Conservation (phyloP, 176 grass and related monocot species). For the Rhipidocladum racemiflorum region DNA sequence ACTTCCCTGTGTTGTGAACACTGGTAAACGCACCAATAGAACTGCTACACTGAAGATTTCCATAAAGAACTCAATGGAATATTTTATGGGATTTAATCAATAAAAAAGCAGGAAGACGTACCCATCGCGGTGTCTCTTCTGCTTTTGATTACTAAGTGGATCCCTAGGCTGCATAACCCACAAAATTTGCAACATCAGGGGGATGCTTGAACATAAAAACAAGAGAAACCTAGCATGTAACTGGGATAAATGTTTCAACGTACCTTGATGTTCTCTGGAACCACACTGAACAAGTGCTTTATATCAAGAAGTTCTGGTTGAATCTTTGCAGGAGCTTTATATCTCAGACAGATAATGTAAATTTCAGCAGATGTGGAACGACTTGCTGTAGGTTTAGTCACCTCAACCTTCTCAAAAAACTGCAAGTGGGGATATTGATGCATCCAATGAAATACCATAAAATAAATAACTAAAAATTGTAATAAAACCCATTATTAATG, state of each 20-base stretch:
- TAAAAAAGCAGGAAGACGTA: conserved; percentile 32
- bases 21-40: neutral
- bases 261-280: conserved; percentile 60
- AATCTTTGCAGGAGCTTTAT: conserved; percentile 93
- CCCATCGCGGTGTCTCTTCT: conserved; percentile 92
- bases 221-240: neutral
- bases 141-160: conserved; percentile 44
- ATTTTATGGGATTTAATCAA: neutral
- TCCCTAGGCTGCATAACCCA: conserved; percentile 54
- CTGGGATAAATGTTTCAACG: neutral
- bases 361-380: conserved; percentile 93
- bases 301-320: conserved; percentile 86
- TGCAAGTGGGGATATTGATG: conserved; percentile 28
- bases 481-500: neutral
- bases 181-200: conserved; percentile 30
- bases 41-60: neutral
- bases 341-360: conserved; percentile 77
- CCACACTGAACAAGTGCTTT: conserved; percentile 83
- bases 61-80: neutral
- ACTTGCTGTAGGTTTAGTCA: conserved; percentile 84
- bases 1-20: conserved; percentile 1
- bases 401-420: conserved; percentile 93
- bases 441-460: conserved; percentile 5
- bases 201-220: neutral
- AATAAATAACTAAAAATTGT: neutral